These are phyloP conservation scores for Arachis monticola DNA, from an alignment of 331 rosid species.

Conservation along the genomic window DNA sequence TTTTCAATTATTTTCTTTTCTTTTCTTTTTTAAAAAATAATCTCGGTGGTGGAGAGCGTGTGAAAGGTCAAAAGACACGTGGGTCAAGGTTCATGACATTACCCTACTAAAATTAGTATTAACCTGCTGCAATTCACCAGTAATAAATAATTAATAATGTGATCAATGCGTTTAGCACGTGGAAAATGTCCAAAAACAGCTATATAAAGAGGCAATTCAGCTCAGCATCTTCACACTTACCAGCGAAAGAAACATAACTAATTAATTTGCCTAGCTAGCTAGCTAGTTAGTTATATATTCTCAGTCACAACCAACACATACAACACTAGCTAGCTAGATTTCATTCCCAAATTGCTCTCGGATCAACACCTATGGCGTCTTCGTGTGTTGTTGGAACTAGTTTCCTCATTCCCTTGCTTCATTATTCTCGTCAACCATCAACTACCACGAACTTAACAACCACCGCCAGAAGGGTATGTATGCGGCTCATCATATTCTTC, in stretches of 20 bases:
- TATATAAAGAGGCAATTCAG: background rate
- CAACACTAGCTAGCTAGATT: background rate
- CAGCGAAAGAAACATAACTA: background rate
- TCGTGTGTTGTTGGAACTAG: conserved; percentile 48
- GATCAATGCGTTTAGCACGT: background rate
- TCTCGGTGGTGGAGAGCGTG: no score
- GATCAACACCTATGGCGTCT: conserved; percentile 44
- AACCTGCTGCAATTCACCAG: no score
- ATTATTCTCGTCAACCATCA: conserved; percentile 9
- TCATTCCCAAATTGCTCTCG: background rate
- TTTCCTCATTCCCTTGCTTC: conserved; percentile 35
- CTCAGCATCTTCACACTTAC: background rate
- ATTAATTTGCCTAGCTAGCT: background rate
- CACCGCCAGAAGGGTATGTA: conserved; percentile 35
- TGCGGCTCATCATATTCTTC: no score
- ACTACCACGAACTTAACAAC: conserved; percentile 2
- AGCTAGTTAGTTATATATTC: background rate
- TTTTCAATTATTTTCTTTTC: no score
- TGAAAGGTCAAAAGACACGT: background rate
- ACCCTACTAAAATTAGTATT: no score
- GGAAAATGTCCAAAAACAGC: background rate
- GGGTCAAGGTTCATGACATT: background rate
- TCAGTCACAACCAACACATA: background rate
- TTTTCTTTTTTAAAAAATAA: no score
- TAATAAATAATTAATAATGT: background rate